Evolutionary conservation across 331 rosid genomes (phyloP).

Genomic region (Stylosanthes scabra): DNA sequence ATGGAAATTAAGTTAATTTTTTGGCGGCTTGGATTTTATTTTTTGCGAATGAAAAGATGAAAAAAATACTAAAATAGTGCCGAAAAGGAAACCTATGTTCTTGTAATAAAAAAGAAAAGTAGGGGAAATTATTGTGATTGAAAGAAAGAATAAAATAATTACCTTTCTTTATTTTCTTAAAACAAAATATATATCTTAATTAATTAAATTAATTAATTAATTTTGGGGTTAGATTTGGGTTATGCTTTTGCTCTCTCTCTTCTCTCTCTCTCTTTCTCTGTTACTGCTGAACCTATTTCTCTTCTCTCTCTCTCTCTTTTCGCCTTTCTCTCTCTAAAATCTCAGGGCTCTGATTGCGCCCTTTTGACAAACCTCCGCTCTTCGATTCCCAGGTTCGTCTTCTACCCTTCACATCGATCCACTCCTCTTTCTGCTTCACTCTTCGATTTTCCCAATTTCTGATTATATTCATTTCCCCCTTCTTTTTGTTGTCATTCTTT

Average conservation of each 20-base stretch:
- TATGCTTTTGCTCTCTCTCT: constrained; percentile 49
- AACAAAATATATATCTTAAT: background rate
- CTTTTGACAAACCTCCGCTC: constrained; percentile 57
- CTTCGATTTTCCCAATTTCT: background rate
- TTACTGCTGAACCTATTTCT: constrained; percentile 57
- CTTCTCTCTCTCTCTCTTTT: constrained; percentile 31
- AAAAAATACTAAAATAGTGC: background rate
- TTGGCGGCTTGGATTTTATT: constrained; percentile 10
- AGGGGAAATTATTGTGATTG: background rate
- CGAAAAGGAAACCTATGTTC: background rate
- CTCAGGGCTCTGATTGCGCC: constrained; percentile 63
- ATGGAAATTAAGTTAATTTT: too few relatives aligned
- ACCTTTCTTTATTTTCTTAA: too few relatives aligned
- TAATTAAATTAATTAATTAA: constrained; percentile 40
- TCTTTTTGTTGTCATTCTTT: background rate
- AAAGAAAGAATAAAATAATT: background rate
- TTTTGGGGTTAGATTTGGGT: constrained; percentile 52
- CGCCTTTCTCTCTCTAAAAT: constrained; percentile 61
- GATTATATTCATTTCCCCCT: background rate
- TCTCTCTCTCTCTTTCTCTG: background rate
- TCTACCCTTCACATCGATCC: constrained; percentile 51
- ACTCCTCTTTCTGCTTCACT: background rate
- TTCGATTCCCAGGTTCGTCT: constrained; percentile 73
- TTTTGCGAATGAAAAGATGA: background rate
- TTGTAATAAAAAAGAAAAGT: too few relatives aligned